Evolutionary conservation across 768 basidiomycete genomes (phyloP).

Genomic region (Auriscalpium vulgare): DNA sequence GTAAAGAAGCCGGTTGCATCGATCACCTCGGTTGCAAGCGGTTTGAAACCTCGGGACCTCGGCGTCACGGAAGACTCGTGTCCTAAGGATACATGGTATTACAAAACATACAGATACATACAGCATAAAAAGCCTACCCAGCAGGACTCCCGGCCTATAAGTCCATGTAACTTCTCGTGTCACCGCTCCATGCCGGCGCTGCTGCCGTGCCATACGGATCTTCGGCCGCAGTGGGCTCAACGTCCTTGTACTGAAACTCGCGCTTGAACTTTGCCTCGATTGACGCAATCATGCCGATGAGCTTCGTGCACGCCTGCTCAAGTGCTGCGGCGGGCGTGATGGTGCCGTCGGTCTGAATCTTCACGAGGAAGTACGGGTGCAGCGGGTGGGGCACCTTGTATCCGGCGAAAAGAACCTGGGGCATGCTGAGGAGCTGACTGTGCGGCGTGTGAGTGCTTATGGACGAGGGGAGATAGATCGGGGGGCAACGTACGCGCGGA

Average conservation of each 20-base stretch:
- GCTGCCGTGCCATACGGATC: conserved; percentile 23
- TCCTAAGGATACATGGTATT: conserved; percentile 4
- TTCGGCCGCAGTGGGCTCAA: conserved; percentile 34
- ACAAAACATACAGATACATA: conserved; percentile 7
- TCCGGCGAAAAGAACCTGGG: conserved; percentile 88
- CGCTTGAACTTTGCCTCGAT: conserved; percentile 75
- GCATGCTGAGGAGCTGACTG: conserved; percentile 87
- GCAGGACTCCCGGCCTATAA: conserved; percentile 6
- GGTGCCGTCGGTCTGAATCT: conserved; percentile 90
- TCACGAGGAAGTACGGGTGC: conserved; percentile 89
- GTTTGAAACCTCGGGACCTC: too few species aligned
- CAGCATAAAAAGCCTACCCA: not conserved
- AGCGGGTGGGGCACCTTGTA: conserved; percentile 98
- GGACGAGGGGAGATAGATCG: too few species aligned
- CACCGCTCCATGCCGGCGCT: conserved; percentile 14
- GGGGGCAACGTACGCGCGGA: conserved; percentile 70
- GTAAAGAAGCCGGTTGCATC: too few species aligned
- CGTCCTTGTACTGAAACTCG: conserved; percentile 75
- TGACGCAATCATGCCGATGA: conserved; percentile 54
- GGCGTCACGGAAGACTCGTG: not conserved
- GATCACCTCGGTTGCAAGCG: too few species aligned
- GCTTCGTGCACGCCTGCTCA: conserved; percentile 73
- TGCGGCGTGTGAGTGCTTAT: too few species aligned
- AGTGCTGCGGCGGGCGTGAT: conserved; percentile 76
- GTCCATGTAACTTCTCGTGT: conserved; percentile 20